These are phyloP conservation scores for Golubevia sp. DNA, from an alignment of 1,284 basidiomycete genomes.

Conservation along the genomic window DNA sequence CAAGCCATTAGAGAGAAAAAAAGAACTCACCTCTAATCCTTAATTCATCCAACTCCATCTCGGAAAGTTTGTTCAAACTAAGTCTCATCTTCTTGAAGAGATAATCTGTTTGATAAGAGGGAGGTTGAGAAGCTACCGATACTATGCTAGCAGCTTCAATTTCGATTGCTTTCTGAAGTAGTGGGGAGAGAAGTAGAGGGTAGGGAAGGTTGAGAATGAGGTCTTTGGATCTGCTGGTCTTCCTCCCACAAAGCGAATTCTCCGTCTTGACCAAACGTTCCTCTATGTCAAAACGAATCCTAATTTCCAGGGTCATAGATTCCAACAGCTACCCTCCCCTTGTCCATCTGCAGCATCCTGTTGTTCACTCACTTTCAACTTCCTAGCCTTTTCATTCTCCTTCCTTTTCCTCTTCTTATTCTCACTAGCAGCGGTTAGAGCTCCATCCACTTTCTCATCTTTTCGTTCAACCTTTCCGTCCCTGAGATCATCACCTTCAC, in stretches of 20 bases:
- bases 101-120: constrained; percentile 49
- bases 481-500: background rate
- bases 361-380: constrained; percentile 33
- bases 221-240: no score
- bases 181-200: background rate
- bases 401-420: constrained; percentile 39
- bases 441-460: constrained; percentile 11
- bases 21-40: constrained; percentile 13
- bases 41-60: constrained; percentile 44
- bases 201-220: background rate
- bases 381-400: constrained; percentile 31
- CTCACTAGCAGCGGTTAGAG: constrained; percentile 28
- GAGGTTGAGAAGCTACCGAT: constrained; percentile 29
- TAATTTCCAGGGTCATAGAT: background rate
- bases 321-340: constrained; percentile 3
- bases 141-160: constrained; percentile 18
- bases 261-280: background rate
- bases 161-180: background rate
- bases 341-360: constrained; percentile 6
- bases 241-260: background rate
- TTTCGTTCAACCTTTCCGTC: background rate
- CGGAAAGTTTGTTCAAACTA: constrained; percentile 36
- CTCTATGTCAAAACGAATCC: constrained; percentile 4
- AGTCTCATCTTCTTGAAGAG: constrained; percentile 27
- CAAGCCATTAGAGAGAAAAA: no score